Base-by-base conservation (phyloP, 441 rosid genomes). In the Euphorbia schlechtendalii region DNA sequence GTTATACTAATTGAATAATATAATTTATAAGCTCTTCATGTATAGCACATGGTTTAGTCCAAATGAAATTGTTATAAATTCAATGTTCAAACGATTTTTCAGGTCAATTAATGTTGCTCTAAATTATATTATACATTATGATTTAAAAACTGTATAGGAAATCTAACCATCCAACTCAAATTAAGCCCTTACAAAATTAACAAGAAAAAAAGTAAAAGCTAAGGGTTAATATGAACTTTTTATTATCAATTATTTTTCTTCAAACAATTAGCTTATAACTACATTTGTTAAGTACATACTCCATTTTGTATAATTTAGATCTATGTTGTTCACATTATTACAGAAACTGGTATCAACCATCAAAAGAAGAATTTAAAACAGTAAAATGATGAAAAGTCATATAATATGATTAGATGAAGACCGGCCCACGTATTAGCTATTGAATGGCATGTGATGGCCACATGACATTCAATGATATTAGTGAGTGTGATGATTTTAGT, bases 11-110 rank as follows among this genome's bases (percentile, higher is more conserved):
- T n/a, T n/a, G n/a, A n/a, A n/a, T n/a, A n/a, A n/a, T 63, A 54
- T 22, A 56, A 9, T 28, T 32, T 18, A 27, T 58, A 45, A 64
- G 68, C 32, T 45, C 18, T 21, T 65, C 68, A 46, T 55, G 68
- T 68, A 73, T 3, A 36, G 65, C 70, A 75, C 78, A 64, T 68
- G 74, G 64, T 48, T 40, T 3, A 38, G 24, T 46, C n/a, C 51
- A 46, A 14, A 15, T 1, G 7, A 46, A 46, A 14, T 41, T 41
- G 20, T 14, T 17, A 4, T 46, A 46, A 14, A 14, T 1, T 4
- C 17, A 14, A 4, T 13, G 1, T 0, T 17, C 2, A 14, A 14
- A 14, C n/a, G 15, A 46, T 46, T 46, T 2, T 2, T 17, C 20
- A 46, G 51, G 51, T 46, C 17, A 46, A 46, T 46, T 17, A 17